Conservation (phyloP, 495 filamentous ascomycete genomes). For the Aspergillus hancockii region DNA sequence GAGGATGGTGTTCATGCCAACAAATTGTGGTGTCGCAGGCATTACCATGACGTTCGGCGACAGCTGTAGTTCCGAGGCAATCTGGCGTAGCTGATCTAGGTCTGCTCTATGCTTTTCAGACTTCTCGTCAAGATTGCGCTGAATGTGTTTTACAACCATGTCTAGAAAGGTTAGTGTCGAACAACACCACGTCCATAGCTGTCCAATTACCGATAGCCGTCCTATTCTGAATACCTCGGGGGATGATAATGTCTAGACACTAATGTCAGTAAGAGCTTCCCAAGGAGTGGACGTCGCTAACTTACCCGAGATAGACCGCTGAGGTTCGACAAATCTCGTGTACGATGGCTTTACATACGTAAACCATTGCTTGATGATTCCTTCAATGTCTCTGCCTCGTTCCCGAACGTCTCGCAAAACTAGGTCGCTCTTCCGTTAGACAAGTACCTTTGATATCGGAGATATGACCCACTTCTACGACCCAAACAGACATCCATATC, state of each 20-base stretch:
- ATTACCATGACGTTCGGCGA: slow-evolving; percentile 72
- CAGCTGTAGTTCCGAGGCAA: slow-evolving; percentile 68
- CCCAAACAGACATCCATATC: slow-evolving; percentile 93
- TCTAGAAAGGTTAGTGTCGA: slow-evolving; percentile 40
- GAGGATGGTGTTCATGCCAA: slow-evolving; percentile 87
- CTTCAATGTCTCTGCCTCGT: slow-evolving; percentile 83
- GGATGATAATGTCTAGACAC: slow-evolving; percentile 82
- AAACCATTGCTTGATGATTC: slow-evolving; percentile 98
- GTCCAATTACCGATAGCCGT: slow-evolving; percentile 76
- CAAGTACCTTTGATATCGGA: neutral
- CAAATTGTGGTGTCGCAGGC: slow-evolving; percentile 71
- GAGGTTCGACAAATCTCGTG: slow-evolving; percentile 85
- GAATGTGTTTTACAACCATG: slow-evolving; percentile 90
- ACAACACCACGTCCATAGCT: neutral
- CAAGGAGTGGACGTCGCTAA: neutral
- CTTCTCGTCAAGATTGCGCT: slow-evolving; percentile 79
- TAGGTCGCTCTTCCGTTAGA: slow-evolving; percentile 37
- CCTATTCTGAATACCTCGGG: slow-evolving; percentile 87
- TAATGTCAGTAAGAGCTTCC: slow-evolving; percentile 17
- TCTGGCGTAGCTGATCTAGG: slow-evolving; percentile 68
- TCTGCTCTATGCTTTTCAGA: slow-evolving; percentile 78
- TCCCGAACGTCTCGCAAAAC: slow-evolving; percentile 85
- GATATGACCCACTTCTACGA: slow-evolving; percentile 69
- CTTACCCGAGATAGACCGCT: slow-evolving; percentile 73
- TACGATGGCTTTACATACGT: slow-evolving; percentile 94